phyloP scores from a whole-genome alignment of 139 green algal genomes.

The Tetradesmus lagerheimii region DNA sequence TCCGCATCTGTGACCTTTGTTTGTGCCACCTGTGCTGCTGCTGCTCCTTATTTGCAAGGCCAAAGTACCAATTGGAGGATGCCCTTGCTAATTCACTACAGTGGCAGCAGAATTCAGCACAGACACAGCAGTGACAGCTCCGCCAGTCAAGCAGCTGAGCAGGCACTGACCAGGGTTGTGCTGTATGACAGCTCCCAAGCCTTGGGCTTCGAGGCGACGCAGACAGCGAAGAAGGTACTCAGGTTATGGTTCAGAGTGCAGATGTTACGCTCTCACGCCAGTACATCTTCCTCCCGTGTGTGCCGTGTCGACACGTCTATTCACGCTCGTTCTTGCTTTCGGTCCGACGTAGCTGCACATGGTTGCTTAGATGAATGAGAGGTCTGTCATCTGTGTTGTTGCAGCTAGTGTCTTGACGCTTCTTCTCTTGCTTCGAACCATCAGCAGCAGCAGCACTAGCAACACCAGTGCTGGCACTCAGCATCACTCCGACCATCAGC shows the following conservation, averaged over 20 bases:
- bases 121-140: neutral
- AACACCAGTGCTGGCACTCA: neutral
- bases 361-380: neutral
- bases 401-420: neutral
- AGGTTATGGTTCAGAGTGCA: neutral
- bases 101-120: constrained; percentile 1
- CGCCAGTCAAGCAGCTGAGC: neutral
- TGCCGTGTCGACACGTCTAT: neutral
- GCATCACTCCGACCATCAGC: neutral
- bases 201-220: neutral
- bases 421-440: neutral
- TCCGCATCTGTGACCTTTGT: neutral
- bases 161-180: neutral
- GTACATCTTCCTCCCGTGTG: neutral
- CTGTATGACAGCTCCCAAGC: neutral
- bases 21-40: neutral
- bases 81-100: neutral
- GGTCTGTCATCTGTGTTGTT: neutral
- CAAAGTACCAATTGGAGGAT: constrained; percentile 5
- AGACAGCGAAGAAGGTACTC: neutral
- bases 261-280: neutral
- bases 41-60: neutral
- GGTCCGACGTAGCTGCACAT: neutral
- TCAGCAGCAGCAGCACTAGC: neutral
- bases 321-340: neutral